phyloP scores from a whole-genome alignment of 2,329 filamentous ascomycete species.

The Acrocalymma vagum region DNA sequence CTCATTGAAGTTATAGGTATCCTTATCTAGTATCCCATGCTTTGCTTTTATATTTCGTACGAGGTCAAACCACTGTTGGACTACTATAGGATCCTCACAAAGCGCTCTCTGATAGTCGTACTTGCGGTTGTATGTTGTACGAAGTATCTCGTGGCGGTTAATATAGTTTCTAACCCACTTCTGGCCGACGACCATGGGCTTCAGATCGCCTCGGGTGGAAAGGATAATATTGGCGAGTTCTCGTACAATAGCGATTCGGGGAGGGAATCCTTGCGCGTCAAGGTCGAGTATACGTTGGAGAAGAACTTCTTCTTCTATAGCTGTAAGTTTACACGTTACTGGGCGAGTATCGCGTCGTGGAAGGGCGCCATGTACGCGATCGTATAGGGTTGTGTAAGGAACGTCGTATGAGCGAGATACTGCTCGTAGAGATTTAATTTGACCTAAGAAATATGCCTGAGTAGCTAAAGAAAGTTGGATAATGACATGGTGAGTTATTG shows the following conservation, averaged over 20 bases:
- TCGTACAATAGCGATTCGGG: constrained; percentile 1
- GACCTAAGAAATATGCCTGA: not conserved
- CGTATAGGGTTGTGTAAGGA: constrained; percentile 1
- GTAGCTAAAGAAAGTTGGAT: too few species aligned
- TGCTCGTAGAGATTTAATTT: not conserved
- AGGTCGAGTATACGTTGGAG: constrained; percentile 6
- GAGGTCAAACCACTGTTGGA: constrained; percentile 13
- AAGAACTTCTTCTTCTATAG: constrained; percentile 1
- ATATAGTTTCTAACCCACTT: constrained; percentile 35
- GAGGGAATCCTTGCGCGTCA: constrained; percentile 3
- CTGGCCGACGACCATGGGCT: constrained; percentile 17
- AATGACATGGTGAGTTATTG: too few species aligned
- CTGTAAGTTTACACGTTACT: constrained; percentile 1
- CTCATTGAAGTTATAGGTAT: constrained; percentile 28
- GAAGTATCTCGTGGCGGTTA: constrained; percentile 19
- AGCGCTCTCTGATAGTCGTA: constrained; percentile 22
- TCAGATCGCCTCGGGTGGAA: not conserved
- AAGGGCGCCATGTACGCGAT: constrained; percentile 1
- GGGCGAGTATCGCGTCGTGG: constrained; percentile 1
- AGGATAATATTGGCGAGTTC: constrained; percentile 4
- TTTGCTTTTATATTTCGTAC: constrained; percentile 13
- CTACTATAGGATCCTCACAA: constrained; percentile 18
- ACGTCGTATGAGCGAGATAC: constrained; percentile 3
- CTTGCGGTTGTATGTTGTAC: constrained; percentile 7
- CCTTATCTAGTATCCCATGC: constrained; percentile 14